Evolutionary conservation across 768 basidiomycete species (phyloP).

Genomic region (Naganishia kalamii): DNA sequence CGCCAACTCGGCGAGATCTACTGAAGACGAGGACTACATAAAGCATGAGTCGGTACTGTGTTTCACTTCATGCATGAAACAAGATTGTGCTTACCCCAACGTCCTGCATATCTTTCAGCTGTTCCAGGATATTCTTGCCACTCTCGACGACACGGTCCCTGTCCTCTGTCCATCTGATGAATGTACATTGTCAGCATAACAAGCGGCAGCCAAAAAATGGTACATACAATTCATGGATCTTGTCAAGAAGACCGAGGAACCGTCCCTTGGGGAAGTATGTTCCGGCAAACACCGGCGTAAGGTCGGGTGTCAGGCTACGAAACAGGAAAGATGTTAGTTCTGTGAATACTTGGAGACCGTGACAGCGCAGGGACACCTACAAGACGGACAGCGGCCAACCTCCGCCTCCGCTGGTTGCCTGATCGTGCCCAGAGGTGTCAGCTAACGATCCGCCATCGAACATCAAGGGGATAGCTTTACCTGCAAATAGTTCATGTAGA

Average conservation of each 20-base stretch:
- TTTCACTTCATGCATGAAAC: neutral
- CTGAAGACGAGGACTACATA: slow-evolving; percentile 13
- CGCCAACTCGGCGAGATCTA: slow-evolving; percentile 28
- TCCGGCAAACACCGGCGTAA: slow-evolving; percentile 40
- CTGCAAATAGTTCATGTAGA: slow-evolving; percentile 51
- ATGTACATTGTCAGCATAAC: neutral
- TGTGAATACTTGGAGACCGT: neutral
- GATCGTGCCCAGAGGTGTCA: neutral
- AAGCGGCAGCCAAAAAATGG: neutral
- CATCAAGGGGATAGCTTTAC: slow-evolving; percentile 11
- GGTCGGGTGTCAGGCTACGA: slow-evolving; percentile 40
- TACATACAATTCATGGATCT: slow-evolving; percentile 31
- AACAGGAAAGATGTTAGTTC: neutral
- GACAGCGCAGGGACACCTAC: slow-evolving; percentile 21
- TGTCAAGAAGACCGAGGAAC: slow-evolving; percentile 31
- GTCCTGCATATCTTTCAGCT: slow-evolving; percentile 31
- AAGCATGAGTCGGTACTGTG: neutral
- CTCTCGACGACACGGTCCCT: slow-evolving; percentile 29
- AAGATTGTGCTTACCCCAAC: slow-evolving; percentile 18
- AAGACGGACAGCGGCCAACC: slow-evolving; percentile 43
- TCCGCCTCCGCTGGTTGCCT: slow-evolving; percentile 39
- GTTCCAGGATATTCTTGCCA: slow-evolving; percentile 32
- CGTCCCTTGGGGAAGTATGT: slow-evolving; percentile 37
- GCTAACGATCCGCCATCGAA: neutral
- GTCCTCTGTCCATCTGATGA: slow-evolving; percentile 34